Conservation (phyloP, 345 rosid species). For the Bretschneidera sinensis region DNA sequence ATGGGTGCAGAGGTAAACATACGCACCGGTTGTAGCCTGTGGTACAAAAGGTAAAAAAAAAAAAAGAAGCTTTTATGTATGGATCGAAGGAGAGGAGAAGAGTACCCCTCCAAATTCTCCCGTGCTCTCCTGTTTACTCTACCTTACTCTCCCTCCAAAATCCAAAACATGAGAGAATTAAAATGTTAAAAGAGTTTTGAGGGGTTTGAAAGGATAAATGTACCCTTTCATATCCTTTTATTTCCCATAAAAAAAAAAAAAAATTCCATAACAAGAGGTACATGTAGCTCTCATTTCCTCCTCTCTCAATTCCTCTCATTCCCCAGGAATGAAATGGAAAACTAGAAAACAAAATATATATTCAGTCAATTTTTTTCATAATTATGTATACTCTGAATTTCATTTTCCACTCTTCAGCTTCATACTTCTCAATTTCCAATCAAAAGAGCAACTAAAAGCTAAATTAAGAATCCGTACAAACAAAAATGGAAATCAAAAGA, state of each 20-base stretch:
- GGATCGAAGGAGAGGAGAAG: not conserved
- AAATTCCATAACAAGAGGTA: too few species aligned
- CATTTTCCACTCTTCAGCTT: not conserved
- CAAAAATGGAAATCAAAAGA: not conserved
- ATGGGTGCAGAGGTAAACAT: constrained; percentile 75
- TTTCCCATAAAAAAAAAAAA: too few species aligned
- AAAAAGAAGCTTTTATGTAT: not conserved
- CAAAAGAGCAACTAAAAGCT: not conserved
- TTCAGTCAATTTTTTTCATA: too few species aligned
- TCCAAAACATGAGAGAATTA: too few species aligned
- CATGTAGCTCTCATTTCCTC: too few species aligned
- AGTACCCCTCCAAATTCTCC: not conserved
- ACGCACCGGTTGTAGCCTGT: constrained; percentile 45
- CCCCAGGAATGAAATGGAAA: not conserved
- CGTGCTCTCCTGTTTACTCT: not conserved
- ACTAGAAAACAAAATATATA: not conserved
- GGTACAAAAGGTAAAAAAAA: not conserved
- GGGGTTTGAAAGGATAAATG: too few species aligned
- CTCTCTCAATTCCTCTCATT: too few species aligned
- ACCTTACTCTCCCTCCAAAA: not conserved
- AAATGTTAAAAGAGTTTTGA: too few species aligned
- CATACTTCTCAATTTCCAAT: not conserved
- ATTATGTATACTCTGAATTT: too few species aligned
- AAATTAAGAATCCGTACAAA: not conserved
- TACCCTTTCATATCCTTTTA: too few species aligned